These are phyloP conservation scores for Fonsecaea nubica DNA, from an alignment of 2,329 filamentous ascomycete genomes.

Conservation along the genomic window DNA sequence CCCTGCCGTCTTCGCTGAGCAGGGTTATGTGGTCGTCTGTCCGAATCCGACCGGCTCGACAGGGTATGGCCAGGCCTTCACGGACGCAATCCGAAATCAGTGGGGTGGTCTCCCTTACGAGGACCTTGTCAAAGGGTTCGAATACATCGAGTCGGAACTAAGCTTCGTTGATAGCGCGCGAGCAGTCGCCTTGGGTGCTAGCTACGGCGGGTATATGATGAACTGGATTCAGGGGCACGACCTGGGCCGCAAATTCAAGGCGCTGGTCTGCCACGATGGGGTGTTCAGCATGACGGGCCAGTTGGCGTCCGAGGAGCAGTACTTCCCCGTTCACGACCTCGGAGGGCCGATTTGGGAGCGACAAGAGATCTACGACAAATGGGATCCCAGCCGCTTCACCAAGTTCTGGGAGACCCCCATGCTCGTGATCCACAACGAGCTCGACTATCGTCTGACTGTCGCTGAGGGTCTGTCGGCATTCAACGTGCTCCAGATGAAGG, in stretches of 20 bases:
- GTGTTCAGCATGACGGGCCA: slow-evolving; percentile 50
- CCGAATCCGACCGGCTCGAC: slow-evolving; percentile 66
- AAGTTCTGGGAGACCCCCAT: slow-evolving; percentile 84
- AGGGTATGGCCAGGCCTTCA: slow-evolving; percentile 63
- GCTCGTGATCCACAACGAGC: slow-evolving; percentile 86
- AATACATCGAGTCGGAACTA: slow-evolving; percentile 58
- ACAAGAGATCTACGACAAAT: slow-evolving; percentile 60
- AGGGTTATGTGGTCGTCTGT: slow-evolving; percentile 66
- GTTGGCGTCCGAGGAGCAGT: slow-evolving; percentile 60
- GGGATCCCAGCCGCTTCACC: slow-evolving; percentile 63
- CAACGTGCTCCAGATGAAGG: slow-evolving; percentile 78
- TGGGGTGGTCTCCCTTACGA: slow-evolving; percentile 64
- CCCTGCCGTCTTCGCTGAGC: slow-evolving; percentile 63
- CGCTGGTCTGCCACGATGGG: slow-evolving; percentile 61
- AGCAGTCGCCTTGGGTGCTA: slow-evolving; percentile 60
- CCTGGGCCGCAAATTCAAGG: slow-evolving; percentile 63
- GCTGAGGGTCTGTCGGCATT: slow-evolving; percentile 84
- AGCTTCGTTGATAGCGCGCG: slow-evolving; percentile 61
- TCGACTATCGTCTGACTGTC: slow-evolving; percentile 87
- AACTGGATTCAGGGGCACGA: slow-evolving; percentile 65
- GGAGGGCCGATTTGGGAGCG: slow-evolving; percentile 59
- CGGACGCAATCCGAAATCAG: slow-evolving; percentile 57
- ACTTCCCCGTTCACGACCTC: slow-evolving; percentile 62
- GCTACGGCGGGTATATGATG: slow-evolving; percentile 67
- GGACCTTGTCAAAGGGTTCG: slow-evolving; percentile 62